A percentile compares a stretch with the other conserved stretches of the same genome.
These are phyloP conservation scores for Pythium pectinolyticum DNA, from an alignment of 352 stramenopile genomes.

Conservation along the genomic window DNA sequence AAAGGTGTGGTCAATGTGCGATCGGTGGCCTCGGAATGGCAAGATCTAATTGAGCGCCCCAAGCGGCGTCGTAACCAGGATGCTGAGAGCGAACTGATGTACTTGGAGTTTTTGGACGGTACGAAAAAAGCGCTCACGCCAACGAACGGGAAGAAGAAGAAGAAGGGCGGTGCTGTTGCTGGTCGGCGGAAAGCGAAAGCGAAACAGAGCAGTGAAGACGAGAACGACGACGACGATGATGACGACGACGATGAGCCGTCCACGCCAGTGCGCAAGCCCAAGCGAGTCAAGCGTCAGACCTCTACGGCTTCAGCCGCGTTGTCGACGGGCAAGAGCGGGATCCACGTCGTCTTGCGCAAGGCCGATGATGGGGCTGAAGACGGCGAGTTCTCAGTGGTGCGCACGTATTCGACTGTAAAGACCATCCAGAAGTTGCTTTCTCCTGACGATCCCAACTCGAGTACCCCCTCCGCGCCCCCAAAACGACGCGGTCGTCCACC, in stretches of 20 bases:
- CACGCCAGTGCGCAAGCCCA: constrained; percentile 27
- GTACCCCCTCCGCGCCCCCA: background rate
- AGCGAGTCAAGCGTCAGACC: constrained; percentile 12
- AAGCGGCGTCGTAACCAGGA: constrained; percentile 86
- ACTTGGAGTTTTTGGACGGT: constrained; percentile 82
- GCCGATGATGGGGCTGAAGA: constrained; percentile 15
- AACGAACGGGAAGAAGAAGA: constrained; percentile 30
- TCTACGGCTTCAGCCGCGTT: background rate
- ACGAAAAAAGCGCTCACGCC: constrained; percentile 40
- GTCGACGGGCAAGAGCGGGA: constrained; percentile 26
- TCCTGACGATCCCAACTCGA: background rate
- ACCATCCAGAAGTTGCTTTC: constrained; percentile 24
- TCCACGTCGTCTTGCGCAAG: constrained; percentile 29
- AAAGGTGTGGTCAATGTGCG: constrained; percentile 79
- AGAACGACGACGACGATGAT: constrained; percentile 30
- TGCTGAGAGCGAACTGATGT: constrained; percentile 83
- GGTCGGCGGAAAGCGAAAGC: constrained; percentile 43
- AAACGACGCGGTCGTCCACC: constrained; percentile 19
- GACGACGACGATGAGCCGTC: constrained; percentile 25
- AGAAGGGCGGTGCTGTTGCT: constrained; percentile 30
- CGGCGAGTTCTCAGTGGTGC: constrained; percentile 26
- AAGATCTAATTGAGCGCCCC: constrained; percentile 86
- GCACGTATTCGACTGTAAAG: constrained; percentile 30
- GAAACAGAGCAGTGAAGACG: constrained; percentile 21
- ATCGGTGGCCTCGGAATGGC: constrained; percentile 72